A percentile compares a stretch with the other conserved stretches of the same genome.
Conservation (phyloP, 2,329 filamentous ascomycete genomes). For the Botryosphaeria agaves region DNA sequence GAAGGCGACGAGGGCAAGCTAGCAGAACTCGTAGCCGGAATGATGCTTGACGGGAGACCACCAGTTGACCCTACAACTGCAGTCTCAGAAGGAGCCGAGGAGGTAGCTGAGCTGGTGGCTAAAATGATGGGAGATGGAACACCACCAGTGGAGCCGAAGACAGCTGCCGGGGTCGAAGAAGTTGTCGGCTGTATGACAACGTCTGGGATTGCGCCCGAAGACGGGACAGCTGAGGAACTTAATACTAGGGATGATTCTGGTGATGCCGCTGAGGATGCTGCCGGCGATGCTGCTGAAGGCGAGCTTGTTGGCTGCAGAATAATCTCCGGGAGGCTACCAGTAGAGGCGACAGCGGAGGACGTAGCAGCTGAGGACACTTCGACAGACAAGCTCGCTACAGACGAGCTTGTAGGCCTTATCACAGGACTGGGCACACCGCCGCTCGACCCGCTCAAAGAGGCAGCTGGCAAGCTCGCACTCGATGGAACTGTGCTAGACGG, state of each 20-base stretch:
- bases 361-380: no score
- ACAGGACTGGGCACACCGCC: no score
- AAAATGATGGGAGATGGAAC: not conserved
- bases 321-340: not conserved
- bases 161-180: not conserved
- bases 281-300: no score
- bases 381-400: no score
- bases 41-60: slow-evolving; percentile 4
- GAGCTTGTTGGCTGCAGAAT: slow-evolving; percentile 1
- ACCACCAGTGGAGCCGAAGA: not conserved
- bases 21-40: slow-evolving; percentile 6
- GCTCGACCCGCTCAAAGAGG: no score
- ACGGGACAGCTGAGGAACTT: not conserved
- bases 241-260: no score
- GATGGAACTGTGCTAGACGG: no score
- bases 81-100: no score
- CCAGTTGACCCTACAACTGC: slow-evolving; percentile 4
- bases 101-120: not conserved
- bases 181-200: not conserved
- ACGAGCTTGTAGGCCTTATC: no score
- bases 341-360: not conserved
- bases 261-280: no score
- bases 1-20: no score
- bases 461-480: no score
- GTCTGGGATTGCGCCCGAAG: not conserved